A percentile compares a stretch with the other conserved stretches of the same genome.
Evolutionary conservation across 1,284 basidiomycete species (phyloP).

Genomic region (Sanghuangporus weigelae): DNA sequence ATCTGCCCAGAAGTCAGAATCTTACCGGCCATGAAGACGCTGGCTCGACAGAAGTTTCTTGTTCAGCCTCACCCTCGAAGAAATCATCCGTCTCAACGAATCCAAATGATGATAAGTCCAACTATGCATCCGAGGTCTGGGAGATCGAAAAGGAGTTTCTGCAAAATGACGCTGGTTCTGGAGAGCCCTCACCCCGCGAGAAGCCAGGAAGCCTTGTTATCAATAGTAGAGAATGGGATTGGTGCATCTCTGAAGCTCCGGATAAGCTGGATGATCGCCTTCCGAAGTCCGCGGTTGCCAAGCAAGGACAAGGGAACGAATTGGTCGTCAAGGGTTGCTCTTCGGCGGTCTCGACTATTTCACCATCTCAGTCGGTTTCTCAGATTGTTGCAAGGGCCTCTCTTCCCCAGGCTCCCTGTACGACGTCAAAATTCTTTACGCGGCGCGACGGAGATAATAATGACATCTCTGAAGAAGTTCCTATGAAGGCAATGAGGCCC

Average conservation of each 20-base stretch:
- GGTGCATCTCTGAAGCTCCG: constrained; percentile 16
- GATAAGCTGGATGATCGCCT: background rate
- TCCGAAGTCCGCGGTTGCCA: background rate
- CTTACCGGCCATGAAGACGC: background rate
- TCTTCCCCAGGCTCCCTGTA: background rate
- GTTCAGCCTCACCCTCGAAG: background rate
- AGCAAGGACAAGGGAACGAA: background rate
- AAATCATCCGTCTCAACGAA: background rate
- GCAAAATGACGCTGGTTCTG: constrained; percentile 20
- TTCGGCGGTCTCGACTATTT: constrained; percentile 29
- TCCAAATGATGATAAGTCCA: constrained; percentile 1
- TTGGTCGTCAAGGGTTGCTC: background rate
- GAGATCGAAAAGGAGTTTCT: constrained; percentile 51
- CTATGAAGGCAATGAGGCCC: background rate
- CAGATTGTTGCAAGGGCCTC: constrained; percentile 27
- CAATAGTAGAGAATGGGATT: constrained; percentile 22
- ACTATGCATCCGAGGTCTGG: constrained; percentile 52
- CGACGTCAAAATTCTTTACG: constrained; percentile 23
- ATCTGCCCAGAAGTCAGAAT: background rate
- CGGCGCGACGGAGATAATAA: background rate
- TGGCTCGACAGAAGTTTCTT: background rate
- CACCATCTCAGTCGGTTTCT: constrained; percentile 51
- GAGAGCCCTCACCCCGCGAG: background rate
- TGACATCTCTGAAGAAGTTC: background rate
- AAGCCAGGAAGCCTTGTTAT: constrained; percentile 25